phyloP scores from a whole-genome alignment of 345 rosid species.

The Punica granatum region DNA sequence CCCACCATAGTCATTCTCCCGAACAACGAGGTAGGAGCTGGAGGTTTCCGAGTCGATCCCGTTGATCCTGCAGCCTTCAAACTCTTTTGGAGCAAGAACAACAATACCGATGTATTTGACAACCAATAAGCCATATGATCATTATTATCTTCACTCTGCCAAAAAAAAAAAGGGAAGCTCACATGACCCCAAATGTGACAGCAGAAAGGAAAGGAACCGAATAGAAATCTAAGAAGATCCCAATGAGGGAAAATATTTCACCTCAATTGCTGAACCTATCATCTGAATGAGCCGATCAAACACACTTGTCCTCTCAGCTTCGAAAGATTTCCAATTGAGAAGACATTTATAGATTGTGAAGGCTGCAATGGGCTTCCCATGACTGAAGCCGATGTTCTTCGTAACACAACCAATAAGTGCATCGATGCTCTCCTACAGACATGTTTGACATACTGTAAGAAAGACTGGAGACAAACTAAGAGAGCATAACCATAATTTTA shows the following conservation, averaged over 20 bases:
- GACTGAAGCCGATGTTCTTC: conserved; percentile 69
- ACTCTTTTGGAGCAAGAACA: conserved; percentile 85
- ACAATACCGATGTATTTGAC: conserved; percentile 73
- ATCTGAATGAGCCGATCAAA: conserved; percentile 96
- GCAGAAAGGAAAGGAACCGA: neutral
- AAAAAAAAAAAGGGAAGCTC: neutral
- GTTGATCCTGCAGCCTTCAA: conserved; percentile 61
- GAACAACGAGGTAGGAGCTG: conserved; percentile 80
- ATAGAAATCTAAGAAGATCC: neutral
- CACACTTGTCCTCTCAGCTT: conserved; percentile 89
- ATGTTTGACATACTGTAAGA: conserved; percentile 9
- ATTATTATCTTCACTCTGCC: conserved; percentile 87
- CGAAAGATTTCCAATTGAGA: conserved; percentile 96
- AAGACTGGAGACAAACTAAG: conserved; percentile 9
- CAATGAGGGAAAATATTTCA: conserved; percentile 11
- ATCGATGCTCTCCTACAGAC: conserved; percentile 77
- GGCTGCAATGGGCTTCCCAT: conserved; percentile 89
- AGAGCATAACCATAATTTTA: conserved; percentile 10
- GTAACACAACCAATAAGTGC: conserved; percentile 70
- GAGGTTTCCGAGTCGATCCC: conserved; percentile 60
- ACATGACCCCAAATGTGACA: neutral
- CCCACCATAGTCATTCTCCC: conserved; percentile 97
- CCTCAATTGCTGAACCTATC: conserved; percentile 99
- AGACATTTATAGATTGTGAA: conserved; percentile 93
- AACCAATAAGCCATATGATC: conserved; percentile 97